Evolutionary conservation across 2,329 filamentous ascomycete genomes (phyloP).

Genomic region (Talaromyces piceae): DNA sequence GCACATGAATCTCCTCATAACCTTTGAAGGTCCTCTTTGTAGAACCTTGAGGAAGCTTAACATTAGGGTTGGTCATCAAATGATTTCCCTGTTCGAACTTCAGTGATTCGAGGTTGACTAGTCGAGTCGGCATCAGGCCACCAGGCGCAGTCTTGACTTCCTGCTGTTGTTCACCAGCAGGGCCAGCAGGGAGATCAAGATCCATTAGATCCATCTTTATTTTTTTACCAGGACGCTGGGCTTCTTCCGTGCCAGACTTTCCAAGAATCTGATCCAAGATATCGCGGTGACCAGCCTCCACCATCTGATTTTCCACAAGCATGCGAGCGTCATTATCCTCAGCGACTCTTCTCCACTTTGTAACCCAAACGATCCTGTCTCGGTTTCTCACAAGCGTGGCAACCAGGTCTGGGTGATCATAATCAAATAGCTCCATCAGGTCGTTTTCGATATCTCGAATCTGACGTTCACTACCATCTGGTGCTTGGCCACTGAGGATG

Average conservation of each 20-base stretch:
- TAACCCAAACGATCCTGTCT: conserved; percentile 94
- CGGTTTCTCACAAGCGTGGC: conserved; percentile 85
- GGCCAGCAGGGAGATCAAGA: conserved; percentile 63
- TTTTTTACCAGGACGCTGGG: conserved; percentile 62
- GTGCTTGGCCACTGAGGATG: conserved; percentile 67
- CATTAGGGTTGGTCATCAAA: conserved; percentile 98
- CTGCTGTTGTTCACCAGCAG: conserved; percentile 27
- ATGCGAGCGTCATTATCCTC: conserved; percentile 65
- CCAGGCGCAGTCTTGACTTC: conserved; percentile 56
- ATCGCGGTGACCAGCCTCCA: conserved; percentile 73
- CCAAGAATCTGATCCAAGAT: conserved; percentile 85
- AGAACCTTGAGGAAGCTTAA: conserved; percentile 85
- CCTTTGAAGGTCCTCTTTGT: conserved; percentile 95
- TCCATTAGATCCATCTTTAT: conserved; percentile 84
- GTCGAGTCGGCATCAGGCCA: conserved; percentile 74
- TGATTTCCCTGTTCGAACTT: conserved; percentile 98
- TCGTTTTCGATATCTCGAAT: conserved; percentile 96
- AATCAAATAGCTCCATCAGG: conserved; percentile 96
- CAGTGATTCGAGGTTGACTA: conserved; percentile 91
- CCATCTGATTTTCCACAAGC: conserved; percentile 83
- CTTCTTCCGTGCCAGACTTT: conserved; percentile 51
- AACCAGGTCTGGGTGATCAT: conserved; percentile 89
- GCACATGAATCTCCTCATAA: conserved; percentile 97
- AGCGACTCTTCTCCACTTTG: conserved; percentile 73
- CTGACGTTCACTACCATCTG: conserved; percentile 72